Conservation (phyloP, 768 basidiomycete genomes). For the Grammothele lineata region DNA sequence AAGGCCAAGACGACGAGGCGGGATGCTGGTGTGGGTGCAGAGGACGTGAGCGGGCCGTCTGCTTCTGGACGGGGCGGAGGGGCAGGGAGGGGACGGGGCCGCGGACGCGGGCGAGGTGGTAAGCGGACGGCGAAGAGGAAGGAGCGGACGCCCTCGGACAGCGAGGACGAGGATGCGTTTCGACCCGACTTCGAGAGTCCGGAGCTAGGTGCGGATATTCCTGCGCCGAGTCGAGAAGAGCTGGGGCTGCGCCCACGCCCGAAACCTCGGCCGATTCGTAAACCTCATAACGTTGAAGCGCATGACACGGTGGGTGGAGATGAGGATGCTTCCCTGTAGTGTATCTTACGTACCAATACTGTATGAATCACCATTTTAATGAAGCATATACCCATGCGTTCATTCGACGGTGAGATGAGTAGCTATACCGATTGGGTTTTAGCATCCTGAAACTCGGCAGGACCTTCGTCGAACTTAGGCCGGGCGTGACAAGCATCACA, state of each 20-base stretch:
- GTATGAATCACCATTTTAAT: no score
- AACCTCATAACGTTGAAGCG: background rate
- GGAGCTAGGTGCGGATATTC: no score
- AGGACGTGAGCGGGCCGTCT: background rate
- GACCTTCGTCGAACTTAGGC: no score
- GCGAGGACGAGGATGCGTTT: slow-evolving; percentile 9
- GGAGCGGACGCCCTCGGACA: slow-evolving; percentile 17
- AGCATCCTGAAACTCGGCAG: no score
- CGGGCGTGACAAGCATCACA: no score
- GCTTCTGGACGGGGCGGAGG: background rate
- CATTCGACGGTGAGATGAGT: no score
- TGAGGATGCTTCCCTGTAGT: no score
- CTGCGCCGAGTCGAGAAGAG: slow-evolving; percentile 15
- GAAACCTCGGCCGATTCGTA: slow-evolving; percentile 20
- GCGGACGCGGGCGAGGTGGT: slow-evolving; percentile 6
- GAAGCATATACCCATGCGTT: no score
- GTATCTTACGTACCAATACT: no score
- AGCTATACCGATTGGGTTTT: no score
- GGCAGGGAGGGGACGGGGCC: slow-evolving; percentile 3
- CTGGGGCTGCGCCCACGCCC: slow-evolving; percentile 39
- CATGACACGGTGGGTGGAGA: background rate
- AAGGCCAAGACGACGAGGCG: slow-evolving; percentile 6
- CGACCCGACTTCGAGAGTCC: no score
- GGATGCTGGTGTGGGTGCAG: no score
- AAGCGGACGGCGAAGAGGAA: slow-evolving; percentile 17